These are phyloP conservation scores for Xylariaceae sp. DNA, from an alignment of 2,329 filamentous ascomycete genomes.

Conservation along the genomic window DNA sequence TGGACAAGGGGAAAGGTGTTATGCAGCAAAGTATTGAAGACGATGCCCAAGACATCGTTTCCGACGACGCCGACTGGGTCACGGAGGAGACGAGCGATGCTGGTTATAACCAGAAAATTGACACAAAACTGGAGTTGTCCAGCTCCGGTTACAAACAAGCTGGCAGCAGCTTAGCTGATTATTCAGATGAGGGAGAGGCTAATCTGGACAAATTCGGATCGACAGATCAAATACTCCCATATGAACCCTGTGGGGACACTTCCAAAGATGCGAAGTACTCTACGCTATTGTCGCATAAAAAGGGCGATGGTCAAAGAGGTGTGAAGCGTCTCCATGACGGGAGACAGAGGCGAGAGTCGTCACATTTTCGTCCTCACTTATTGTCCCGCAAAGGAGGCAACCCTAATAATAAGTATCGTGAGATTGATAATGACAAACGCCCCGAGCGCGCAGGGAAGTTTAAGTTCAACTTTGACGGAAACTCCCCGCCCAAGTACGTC, in stretches of 20 bases:
- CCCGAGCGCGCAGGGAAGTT: conserved; percentile 17
- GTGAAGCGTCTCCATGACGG: no score
- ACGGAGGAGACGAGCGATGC: conserved; percentile 34
- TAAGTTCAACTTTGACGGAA: conserved; percentile 13
- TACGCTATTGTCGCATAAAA: conserved; percentile 14
- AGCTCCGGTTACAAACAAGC: conserved; percentile 20
- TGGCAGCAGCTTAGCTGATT: conserved; percentile 43
- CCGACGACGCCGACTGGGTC: conserved; percentile 36
- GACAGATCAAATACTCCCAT: conserved; percentile 20
- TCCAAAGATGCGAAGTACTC: conserved; percentile 19
- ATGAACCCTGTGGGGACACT: conserved; percentile 3
- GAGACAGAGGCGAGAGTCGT: background rate
- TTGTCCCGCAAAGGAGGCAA: conserved; percentile 13
- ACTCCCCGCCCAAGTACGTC: conserved; percentile 24
- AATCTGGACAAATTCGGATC: conserved; percentile 14
- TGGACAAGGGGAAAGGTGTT: no score
- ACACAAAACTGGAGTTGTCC: background rate
- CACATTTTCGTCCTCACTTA: conserved; percentile 7
- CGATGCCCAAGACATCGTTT: background rate
- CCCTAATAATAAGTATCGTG: conserved; percentile 18
- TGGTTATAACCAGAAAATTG: conserved; percentile 17
- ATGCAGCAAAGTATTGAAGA: no score
- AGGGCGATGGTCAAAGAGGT: background rate
- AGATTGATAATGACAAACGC: conserved; percentile 4
- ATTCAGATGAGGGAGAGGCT: conserved; percentile 33